Evolutionary conservation across 352 stramenopile species (phyloP), one percentile per base, ranked within the genome.

Genomic region (Pythium graminicola): DNA sequence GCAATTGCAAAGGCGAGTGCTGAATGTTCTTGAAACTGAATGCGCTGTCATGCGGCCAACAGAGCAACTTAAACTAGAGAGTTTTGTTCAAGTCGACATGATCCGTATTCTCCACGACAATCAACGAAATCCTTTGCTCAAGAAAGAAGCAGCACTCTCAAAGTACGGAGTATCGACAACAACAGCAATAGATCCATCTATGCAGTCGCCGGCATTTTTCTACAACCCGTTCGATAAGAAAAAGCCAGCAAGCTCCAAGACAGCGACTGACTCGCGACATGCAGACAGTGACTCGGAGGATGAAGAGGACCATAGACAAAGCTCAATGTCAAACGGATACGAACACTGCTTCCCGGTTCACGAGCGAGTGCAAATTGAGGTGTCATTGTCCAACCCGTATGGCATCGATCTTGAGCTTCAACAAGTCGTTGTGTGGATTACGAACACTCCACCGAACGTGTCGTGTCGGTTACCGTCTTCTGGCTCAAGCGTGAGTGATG

Each of bases 321-420:
- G 65, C 36, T 5, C 55, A 28, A 28, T 44, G 62, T 7, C 23
- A 6, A 44, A 13, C 38, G 22, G 67, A 33, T 72, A 76, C 36
- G 67, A 84, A 50, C 57, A 45, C 17, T 57, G 50, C 7, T 86
- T 85, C 45, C 70, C 83, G 5, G 53, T 78, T 35, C 43, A 76
- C 44, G 83, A 91, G 45, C 63, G 48, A 23, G 62, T 93, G 16
- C 67, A 78, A 17, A 48, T 91, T 5, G 67, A 81, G 26, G 57
- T 91, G 43, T 57, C 50, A 3, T 43, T 91, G 26, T 80, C 80
- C 1, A 93, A 93, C 35, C 83, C 79, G 32, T 64, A 79, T 3
- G 76, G 78, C 7, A 67, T 93, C n/a, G 22, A 49, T 13, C 46
- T 92, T 4, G 73, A 84, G 26, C 41, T 91, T 16, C 72, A 89